These are phyloP conservation scores for Fusarium proliferatum DNA, from an alignment of 2,329 filamentous ascomycete species.

Conservation along the genomic window DNA sequence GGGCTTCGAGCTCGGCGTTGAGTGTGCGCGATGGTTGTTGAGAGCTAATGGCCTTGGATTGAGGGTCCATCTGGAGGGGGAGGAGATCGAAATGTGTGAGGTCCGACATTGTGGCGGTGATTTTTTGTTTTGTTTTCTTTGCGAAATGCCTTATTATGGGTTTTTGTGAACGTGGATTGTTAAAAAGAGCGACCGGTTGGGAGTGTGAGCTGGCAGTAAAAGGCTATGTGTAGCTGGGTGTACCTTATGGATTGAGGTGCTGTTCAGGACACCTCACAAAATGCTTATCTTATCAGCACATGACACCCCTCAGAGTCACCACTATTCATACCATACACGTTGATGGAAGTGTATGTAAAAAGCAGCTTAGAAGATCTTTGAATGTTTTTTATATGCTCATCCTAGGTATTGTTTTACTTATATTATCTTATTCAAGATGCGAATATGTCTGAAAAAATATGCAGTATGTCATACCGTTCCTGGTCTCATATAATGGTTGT, in stretches of 20 bases:
- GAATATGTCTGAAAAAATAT: neutral
- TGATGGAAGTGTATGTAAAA: neutral
- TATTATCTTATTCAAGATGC: rapidly evolving
- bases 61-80: constrained; percentile 83
- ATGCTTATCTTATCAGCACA: constrained; percentile 54
- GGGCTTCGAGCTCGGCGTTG: constrained; percentile 72
- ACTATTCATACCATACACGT: constrained; percentile 29
- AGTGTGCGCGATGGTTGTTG: constrained; percentile 62
- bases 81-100: constrained; percentile 83
- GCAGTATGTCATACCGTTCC: neutral
- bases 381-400: too few relatives aligned
- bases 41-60: constrained; percentile 77
- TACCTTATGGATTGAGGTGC: constrained; percentile 1
- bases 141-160: neutral
- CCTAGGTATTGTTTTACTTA: rapidly evolving
- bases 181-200: constrained; percentile 34
- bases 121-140: neutral
- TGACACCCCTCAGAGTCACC: constrained; percentile 42
- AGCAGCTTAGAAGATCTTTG: neutral
- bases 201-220: constrained; percentile 17
- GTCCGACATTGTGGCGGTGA: constrained; percentile 61
- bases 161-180: neutral
- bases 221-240: neutral
- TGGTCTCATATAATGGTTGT: too few relatives aligned
- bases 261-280: constrained; percentile 49